Percentiles rank a stretch among this genome's conserved stretches.
Evolutionary conservation across 768 basidiomycete genomes (phyloP).

Genomic region (Termitomyces heimii): DNA sequence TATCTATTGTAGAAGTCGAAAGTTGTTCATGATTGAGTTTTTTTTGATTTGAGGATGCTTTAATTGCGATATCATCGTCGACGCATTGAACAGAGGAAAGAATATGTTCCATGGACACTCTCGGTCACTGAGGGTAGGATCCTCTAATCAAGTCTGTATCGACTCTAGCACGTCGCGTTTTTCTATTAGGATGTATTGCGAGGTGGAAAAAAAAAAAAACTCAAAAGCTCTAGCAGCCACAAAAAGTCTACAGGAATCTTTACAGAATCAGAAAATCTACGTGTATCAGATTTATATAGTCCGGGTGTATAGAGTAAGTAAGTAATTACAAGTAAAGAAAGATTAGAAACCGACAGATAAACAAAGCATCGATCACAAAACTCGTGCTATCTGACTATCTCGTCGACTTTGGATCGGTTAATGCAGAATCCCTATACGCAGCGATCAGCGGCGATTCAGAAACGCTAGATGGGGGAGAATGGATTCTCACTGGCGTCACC

Average conservation of each 20-base stretch:
- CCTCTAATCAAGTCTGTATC: no score
- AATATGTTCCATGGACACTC: no score
- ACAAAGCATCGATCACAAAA: neutral
- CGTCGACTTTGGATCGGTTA: constrained; percentile 63
- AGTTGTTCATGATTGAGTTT: no score
- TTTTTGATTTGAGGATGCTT: no score
- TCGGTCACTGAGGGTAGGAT: no score
- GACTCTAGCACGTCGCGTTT: no score
- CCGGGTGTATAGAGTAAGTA: neutral
- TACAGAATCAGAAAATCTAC: neutral
- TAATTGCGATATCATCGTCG: no score
- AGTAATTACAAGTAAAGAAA: neutral
- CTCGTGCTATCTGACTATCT: constrained; percentile 30
- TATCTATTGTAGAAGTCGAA: no score
- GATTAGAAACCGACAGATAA: neutral
- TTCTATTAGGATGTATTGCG: no score
- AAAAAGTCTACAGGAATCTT: neutral
- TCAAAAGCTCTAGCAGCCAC: neutral
- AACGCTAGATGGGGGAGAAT: neutral
- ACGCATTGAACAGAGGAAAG: no score
- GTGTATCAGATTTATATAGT: neutral
- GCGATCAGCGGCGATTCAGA: neutral
- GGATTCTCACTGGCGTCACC: constrained; percentile 74
- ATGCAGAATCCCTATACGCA: constrained; percentile 54
- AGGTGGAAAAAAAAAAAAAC: no score